Conservation (phyloP, 2,329 filamentous ascomycete genomes). For the Pseudocercospora ulei region DNA sequence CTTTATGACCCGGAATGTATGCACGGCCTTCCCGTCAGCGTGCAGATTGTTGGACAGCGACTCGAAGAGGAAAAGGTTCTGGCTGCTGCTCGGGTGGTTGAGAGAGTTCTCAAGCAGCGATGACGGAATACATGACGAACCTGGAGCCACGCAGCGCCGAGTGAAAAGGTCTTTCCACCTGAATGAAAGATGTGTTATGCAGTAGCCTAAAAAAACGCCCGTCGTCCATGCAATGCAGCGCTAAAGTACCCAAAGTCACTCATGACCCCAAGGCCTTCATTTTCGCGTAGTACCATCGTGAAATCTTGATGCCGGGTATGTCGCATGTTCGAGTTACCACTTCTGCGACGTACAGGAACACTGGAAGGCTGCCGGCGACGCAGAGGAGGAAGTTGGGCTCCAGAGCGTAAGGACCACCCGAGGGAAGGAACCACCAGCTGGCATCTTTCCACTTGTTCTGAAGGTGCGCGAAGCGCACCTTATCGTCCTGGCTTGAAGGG, state of each 20-base stretch:
- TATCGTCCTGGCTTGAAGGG: slow-evolving; percentile 18
- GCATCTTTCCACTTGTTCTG: slow-evolving; percentile 22
- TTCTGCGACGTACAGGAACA: slow-evolving; percentile 27
- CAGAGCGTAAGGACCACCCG: slow-evolving; percentile 21
- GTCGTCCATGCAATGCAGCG: no score
- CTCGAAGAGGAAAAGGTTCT: slow-evolving; percentile 79
- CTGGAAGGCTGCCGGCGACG: slow-evolving; percentile 22
- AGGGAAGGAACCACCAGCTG: slow-evolving; percentile 27
- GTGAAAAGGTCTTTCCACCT: no score
- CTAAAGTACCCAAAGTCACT: no score
- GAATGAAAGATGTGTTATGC: no score
- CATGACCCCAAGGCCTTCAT: slow-evolving; percentile 18
- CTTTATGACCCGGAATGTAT: slow-evolving; percentile 67
- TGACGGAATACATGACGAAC: background rate
- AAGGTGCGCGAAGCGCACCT: slow-evolving; percentile 18
- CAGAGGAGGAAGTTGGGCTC: slow-evolving; percentile 27
- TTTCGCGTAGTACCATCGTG: slow-evolving; percentile 22
- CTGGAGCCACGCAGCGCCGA: background rate
- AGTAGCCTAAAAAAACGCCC: no score
- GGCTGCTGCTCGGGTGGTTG: slow-evolving; percentile 48
- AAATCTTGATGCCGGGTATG: slow-evolving; percentile 21
- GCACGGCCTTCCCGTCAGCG: slow-evolving; percentile 71
- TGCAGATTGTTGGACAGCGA: slow-evolving; percentile 67
- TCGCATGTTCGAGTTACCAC: slow-evolving; percentile 26
- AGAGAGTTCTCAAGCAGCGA: slow-evolving; percentile 5